Evolutionary conservation across 208 protist species (phyloP), one percentile per base, ranked within the genome.

Genomic region (Acanthamoeba healyi): DNA sequence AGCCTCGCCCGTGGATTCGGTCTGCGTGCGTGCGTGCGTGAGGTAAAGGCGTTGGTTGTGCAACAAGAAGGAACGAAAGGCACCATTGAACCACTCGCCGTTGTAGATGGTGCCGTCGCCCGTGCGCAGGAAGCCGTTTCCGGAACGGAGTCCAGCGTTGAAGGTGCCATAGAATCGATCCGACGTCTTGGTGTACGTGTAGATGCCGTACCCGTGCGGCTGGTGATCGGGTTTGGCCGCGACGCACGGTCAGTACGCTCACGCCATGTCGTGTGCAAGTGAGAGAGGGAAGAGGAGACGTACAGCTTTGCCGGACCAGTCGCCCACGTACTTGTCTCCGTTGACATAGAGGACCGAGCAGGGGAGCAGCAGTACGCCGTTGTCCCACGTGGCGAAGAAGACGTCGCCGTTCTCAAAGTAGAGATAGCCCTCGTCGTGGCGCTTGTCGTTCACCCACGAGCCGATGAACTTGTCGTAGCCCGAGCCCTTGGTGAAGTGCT

Each of bases 71-170:
- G 40, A n/a, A 38, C 10, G 34, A 2, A 38, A 65, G 19, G 81
- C 12, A 89, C 81, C 54, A 29, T 89, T 89, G 49, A 89, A 24
- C 81, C 81, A 89, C 29, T 89, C 81, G 44, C 81, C 81, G n/a
- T 89, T 89, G 81, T 89, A 89, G 22, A 89, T 65, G 29, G 81
- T 89, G 51, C 81, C 81, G 54, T 89, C 81, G 51, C 44, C 81
- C 54, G 54, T 67, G 29, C 81, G 81, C 14, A 89, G 81, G 54
- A 89, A 89, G 2, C 81, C 81, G 32, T n/a, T 67, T 2, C 81
- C 81, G 44, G 81, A 24, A 22, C 81, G 81, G 46, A 51, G 42
- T 14, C 72, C 72, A 29, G 40, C 72, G 32, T 58, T 65, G 51
- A 58, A 89, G 24, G 51, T 49, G 81, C 81, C 81, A 24, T 89